phyloP scores from a whole-genome alignment of 176 grass and related monocot genomes.

The Echinochloa phyllopogon region DNA sequence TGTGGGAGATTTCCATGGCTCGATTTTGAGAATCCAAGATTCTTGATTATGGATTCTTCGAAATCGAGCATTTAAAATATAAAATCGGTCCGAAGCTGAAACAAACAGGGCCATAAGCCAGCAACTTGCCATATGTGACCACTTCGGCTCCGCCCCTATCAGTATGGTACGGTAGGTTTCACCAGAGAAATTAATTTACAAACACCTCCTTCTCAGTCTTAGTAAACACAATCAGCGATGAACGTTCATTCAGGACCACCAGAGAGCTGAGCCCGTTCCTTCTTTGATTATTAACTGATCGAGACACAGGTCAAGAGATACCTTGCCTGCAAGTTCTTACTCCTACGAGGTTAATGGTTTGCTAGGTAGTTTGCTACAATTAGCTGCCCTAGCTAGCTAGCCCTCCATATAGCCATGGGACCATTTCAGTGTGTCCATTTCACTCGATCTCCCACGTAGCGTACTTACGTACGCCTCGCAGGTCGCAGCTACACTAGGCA shows the following conservation, averaged over 20 bases:
- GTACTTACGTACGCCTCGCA: not conserved
- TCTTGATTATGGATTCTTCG: too few species aligned
- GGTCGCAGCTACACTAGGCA: not conserved
- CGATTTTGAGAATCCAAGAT: too few species aligned
- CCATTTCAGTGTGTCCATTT: slow-evolving; percentile 19
- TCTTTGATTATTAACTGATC: not conserved
- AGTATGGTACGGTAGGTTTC: not conserved
- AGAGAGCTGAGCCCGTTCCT: not conserved
- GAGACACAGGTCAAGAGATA: slow-evolving; percentile 21
- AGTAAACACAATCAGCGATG: slow-evolving; percentile 29
- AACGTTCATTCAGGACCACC: slow-evolving; percentile 51
- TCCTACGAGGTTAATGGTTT: not conserved
- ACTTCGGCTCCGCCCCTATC: too few species aligned
- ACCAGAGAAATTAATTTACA: not conserved
- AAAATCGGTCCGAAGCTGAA: too few species aligned
- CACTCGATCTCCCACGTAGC: not conserved
- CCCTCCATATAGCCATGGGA: slow-evolving; percentile 33
- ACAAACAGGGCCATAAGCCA: too few species aligned
- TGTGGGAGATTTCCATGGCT: too few species aligned
- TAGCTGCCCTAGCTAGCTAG: not conserved
- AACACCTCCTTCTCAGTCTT: slow-evolving; percentile 39
- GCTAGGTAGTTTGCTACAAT: slow-evolving; percentile 7
- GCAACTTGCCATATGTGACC: too few species aligned
- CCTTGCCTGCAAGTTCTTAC: slow-evolving; percentile 9
- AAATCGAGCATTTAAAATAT: too few species aligned